A percentile compares a stretch with the other conserved stretches of the same genome.
phyloP scores from a whole-genome alignment of 2,329 filamentous ascomycete genomes.

The Gnomoniopsis sp. region DNA sequence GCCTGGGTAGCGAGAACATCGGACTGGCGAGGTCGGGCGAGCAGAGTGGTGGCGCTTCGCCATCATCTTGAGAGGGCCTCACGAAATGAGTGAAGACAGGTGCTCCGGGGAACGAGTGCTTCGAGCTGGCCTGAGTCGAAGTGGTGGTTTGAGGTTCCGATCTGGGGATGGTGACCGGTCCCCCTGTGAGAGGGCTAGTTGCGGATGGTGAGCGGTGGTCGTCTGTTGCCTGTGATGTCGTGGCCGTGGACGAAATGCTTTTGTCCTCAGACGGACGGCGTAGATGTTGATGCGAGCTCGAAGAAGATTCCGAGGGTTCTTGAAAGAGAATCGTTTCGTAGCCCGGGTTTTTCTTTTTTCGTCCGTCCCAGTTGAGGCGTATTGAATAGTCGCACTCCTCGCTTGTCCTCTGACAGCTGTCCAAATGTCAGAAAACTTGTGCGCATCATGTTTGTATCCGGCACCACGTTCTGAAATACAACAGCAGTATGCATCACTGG shows the following conservation, averaged over 20 bases:
- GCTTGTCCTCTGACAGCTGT: constrained; percentile 63
- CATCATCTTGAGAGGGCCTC: not conserved
- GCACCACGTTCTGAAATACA: not conserved
- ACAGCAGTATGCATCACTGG: not conserved
- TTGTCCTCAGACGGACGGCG: constrained; percentile 9
- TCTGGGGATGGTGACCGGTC: not conserved
- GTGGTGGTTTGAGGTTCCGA: not conserved
- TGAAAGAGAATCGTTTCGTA: constrained; percentile 29
- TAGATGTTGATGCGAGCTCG: constrained; percentile 9
- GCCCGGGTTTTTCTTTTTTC: constrained; percentile 56
- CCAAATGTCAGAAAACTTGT: not conserved
- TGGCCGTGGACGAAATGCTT: constrained; percentile 25
- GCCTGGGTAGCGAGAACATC: constrained; percentile 1
- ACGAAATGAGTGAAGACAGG: constrained; percentile 1
- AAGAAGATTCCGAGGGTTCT: constrained; percentile 19
- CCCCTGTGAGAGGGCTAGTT: not conserved
- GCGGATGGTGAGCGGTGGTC: constrained; percentile 4
- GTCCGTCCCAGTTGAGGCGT: constrained; percentile 75
- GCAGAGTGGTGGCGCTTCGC: not conserved
- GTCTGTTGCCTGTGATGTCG: constrained; percentile 3
- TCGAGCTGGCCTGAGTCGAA: not conserved
- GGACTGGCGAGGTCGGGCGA: constrained; percentile 10
- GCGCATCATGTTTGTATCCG: not conserved
- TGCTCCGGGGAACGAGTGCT: not conserved
- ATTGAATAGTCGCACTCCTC: constrained; percentile 80